A percentile compares a stretch with the other conserved stretches of the same genome.
Evolutionary conservation across 2,329 filamentous ascomycete genomes (phyloP).

Genomic region (Dendrostoma leiphaemia): DNA sequence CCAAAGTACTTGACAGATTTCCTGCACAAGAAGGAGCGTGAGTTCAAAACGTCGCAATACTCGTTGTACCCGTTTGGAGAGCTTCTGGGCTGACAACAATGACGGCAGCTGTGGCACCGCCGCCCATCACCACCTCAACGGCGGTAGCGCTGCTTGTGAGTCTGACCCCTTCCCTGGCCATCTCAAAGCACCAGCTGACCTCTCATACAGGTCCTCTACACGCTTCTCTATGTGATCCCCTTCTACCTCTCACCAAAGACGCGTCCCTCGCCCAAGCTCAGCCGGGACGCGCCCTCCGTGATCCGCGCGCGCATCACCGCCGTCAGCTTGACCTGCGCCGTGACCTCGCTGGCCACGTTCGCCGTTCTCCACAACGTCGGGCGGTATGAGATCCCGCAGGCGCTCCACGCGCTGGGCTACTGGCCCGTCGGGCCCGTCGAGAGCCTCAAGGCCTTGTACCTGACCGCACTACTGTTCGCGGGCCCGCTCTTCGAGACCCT

Average conservation of each 20-base stretch:
- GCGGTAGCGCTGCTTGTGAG: conserved; percentile 37
- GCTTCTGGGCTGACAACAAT: conserved; percentile 14
- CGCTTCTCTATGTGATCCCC: conserved; percentile 84
- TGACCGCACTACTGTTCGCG: conserved; percentile 77
- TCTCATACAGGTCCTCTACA: conserved; percentile 67
- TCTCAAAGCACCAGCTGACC: background rate
- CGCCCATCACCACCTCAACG: conserved; percentile 37
- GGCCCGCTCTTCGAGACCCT: conserved; percentile 82
- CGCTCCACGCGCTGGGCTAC: conserved; percentile 72
- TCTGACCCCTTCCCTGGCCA: conserved; percentile 1
- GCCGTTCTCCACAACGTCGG: conserved; percentile 59
- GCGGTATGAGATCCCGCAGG: conserved; percentile 40
- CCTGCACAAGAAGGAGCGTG: conserved; percentile 14
- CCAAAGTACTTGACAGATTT: conserved; percentile 13
- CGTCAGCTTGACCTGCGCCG: conserved; percentile 71
- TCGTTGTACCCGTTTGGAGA: background rate
- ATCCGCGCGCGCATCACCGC: conserved; percentile 83
- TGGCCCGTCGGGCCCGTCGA: conserved; percentile 73
- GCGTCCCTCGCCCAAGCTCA: conserved; percentile 73
- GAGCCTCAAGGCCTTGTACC: conserved; percentile 58
- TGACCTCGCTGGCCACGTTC: conserved; percentile 66
- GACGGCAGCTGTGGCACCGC: conserved; percentile 30
- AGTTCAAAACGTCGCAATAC: background rate
- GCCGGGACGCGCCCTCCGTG: conserved; percentile 83
- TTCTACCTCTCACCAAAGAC: conserved; percentile 83